phyloP scores from a whole-genome alignment of 768 basidiomycete genomes.

The Boletus tomentosulus region DNA sequence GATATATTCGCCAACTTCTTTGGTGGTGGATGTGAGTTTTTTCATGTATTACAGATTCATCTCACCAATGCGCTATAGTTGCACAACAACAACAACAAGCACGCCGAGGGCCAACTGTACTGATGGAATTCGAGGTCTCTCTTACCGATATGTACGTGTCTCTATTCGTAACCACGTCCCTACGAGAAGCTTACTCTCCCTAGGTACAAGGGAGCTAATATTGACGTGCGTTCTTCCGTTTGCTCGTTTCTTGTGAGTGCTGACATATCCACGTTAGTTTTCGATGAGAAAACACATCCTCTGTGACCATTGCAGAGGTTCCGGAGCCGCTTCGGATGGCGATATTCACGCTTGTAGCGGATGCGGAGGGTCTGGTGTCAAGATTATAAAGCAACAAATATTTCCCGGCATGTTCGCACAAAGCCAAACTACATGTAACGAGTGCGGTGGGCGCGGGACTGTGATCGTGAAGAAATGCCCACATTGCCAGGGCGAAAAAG shows the following conservation, averaged over 20 bases:
- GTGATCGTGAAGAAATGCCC: slow-evolving; percentile 75
- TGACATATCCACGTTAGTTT: slow-evolving; percentile 53
- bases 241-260: background rate
- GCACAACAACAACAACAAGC: slow-evolving; percentile 56
- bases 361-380: slow-evolving; percentile 84
- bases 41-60: background rate
- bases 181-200: slow-evolving; percentile 4
- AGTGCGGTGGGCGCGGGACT: slow-evolving; percentile 81
- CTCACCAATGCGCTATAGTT: slow-evolving; percentile 12
- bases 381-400: slow-evolving; percentile 83
- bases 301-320: slow-evolving; percentile 95
- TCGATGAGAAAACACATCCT: slow-evolving; percentile 88
- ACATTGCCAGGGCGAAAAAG: slow-evolving; percentile 78
- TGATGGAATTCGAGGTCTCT: slow-evolving; percentile 81
- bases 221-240: slow-evolving; percentile 56
- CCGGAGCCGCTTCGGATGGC: slow-evolving; percentile 84
- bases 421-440: slow-evolving; percentile 75
- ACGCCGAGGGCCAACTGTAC: slow-evolving; percentile 69
- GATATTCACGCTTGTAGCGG: slow-evolving; percentile 85
- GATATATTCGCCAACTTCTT: slow-evolving; percentile 95
- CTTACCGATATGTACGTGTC: slow-evolving; percentile 73
- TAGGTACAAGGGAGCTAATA: slow-evolving; percentile 79
- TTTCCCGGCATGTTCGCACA: slow-evolving; percentile 97
- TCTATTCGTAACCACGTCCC: background rate
- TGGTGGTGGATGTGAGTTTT: slow-evolving; percentile 65